A percentile compares a stretch with the other conserved stretches of the same genome.
Evolutionary conservation across 2,329 filamentous ascomycete species (phyloP).

Genomic region (Elsinoe fawcettii): DNA sequence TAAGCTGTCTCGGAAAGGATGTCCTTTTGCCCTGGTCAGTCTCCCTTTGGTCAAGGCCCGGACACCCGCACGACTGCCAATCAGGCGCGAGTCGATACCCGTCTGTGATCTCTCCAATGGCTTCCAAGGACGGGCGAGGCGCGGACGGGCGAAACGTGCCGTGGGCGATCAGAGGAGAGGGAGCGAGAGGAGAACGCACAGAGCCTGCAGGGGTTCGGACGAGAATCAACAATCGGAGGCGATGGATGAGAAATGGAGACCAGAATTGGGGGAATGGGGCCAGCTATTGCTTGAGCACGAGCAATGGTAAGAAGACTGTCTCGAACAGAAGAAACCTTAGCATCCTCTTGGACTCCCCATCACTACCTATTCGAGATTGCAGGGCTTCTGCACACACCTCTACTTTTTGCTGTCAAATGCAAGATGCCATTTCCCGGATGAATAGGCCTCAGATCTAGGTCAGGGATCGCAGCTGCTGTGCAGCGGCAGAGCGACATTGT

Average conservation of each 20-base stretch:
- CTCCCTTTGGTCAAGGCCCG: constrained; percentile 5
- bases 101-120: not conserved
- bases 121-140: constrained; percentile 1
- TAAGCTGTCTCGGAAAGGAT: constrained; percentile 15
- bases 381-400: constrained; percentile 1
- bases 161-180: constrained; percentile 1
- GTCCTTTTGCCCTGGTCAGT: constrained; percentile 10
- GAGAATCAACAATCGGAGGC: constrained; percentile 9
- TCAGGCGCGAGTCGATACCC: not conserved
- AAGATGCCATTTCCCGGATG: constrained; percentile 13
- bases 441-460: constrained; percentile 13
- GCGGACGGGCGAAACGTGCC: constrained; percentile 14
- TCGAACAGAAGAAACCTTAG: not conserved
- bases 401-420: constrained; percentile 6
- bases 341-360: not conserved
- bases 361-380: constrained; percentile 11
- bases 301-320: not conserved
- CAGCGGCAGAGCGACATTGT: constrained; percentile 14
- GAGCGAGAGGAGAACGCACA: not conserved
- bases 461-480: constrained; percentile 14
- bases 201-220: constrained; percentile 13
- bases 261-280: constrained; percentile 5
- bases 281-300: constrained; percentile 11
- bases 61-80: not conserved
- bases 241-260: constrained; percentile 12